These are phyloP conservation scores for Tilletia indica DNA, from an alignment of 1,284 basidiomycete genomes.

Conservation along the genomic window DNA sequence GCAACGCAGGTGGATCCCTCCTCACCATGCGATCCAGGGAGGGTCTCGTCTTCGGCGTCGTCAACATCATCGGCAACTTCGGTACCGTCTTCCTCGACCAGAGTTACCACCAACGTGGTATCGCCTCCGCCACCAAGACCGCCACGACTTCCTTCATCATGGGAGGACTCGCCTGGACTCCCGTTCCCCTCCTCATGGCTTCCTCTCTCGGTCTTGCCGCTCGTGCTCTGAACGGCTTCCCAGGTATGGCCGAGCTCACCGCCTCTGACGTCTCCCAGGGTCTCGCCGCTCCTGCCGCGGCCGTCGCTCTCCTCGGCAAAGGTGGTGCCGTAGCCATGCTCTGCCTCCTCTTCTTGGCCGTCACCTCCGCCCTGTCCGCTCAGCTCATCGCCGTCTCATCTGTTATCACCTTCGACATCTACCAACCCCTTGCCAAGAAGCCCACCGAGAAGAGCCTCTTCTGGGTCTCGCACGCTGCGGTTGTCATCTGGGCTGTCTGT, in stretches of 20 bases:
- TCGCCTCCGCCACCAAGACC: constrained; percentile 76
- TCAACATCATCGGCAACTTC: constrained; percentile 64
- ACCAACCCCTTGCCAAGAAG: constrained; percentile 67
- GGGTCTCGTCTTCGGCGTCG: constrained; percentile 82
- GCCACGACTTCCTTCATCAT: constrained; percentile 83
- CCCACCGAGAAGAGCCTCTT: constrained; percentile 68
- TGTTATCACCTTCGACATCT: constrained; percentile 63
- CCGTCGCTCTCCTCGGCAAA: constrained; percentile 73
- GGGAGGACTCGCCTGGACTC: constrained; percentile 75
- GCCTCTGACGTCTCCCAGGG: constrained; percentile 41
- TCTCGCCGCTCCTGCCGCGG: constrained; percentile 56
- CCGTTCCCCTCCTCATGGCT: constrained; percentile 65
- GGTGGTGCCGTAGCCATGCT: constrained; percentile 72
- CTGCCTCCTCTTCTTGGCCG: constrained; percentile 65
- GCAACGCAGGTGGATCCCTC: constrained; percentile 67
- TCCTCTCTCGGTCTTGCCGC: constrained; percentile 65
- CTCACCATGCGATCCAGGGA: constrained; percentile 76
- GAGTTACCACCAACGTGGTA: constrained; percentile 71
- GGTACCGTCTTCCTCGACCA: constrained; percentile 26
- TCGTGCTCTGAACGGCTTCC: constrained; percentile 58
- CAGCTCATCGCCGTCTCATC: constrained; percentile 79
- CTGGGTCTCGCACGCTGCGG: constrained; percentile 66
- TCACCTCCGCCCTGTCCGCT: constrained; percentile 81
- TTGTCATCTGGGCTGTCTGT: constrained; percentile 67
- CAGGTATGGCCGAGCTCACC: constrained; percentile 38